A percentile compares a stretch with the other conserved stretches of the same genome.
Conservation (phyloP, 805 yeast species). For the Barnettozyma botsteinii region DNA sequence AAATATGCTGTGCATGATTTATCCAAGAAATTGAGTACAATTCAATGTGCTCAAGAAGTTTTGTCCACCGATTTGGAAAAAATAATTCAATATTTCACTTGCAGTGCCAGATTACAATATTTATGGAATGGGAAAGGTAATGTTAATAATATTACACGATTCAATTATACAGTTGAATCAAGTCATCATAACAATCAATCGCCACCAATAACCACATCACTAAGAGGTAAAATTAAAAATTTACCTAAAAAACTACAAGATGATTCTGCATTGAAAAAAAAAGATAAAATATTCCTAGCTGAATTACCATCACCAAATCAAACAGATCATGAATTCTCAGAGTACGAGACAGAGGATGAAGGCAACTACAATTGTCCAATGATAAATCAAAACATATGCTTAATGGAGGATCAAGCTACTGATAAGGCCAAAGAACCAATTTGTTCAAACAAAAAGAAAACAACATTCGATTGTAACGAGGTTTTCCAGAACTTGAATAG, state of each 20-base stretch:
- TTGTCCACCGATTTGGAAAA: conserved; percentile 34
- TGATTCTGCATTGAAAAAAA: conserved; percentile 8
- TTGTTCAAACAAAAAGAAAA: background rate
- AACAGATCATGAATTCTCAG: conserved; percentile 2
- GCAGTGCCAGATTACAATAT: conserved; percentile 32
- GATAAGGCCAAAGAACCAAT: background rate
- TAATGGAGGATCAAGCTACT: too few species aligned
- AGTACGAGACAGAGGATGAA: conserved; percentile 1
- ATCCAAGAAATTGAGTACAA: conserved; percentile 34
- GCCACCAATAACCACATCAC: too few species aligned
- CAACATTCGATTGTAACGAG: conserved; percentile 5
- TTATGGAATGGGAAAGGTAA: conserved; percentile 50
- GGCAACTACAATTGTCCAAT: background rate
- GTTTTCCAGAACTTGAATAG: conserved; percentile 26
- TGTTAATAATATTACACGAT: conserved; percentile 28
- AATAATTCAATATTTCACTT: conserved; percentile 19
- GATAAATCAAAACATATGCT: too few species aligned
- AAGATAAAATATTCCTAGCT: background rate
- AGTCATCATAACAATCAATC: too few species aligned
- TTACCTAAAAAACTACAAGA: conserved; percentile 23
- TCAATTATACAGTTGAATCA: conserved; percentile 8
- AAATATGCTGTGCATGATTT: conserved; percentile 70
- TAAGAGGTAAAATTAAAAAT: conserved; percentile 18
- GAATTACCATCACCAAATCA: background rate
- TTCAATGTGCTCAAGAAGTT: conserved; percentile 32